Evolutionary conservation across 192 early-diverging fungal genomes (phyloP), one percentile per base, ranked within the genome.

Genomic region (Coemansia interrupta): DNA sequence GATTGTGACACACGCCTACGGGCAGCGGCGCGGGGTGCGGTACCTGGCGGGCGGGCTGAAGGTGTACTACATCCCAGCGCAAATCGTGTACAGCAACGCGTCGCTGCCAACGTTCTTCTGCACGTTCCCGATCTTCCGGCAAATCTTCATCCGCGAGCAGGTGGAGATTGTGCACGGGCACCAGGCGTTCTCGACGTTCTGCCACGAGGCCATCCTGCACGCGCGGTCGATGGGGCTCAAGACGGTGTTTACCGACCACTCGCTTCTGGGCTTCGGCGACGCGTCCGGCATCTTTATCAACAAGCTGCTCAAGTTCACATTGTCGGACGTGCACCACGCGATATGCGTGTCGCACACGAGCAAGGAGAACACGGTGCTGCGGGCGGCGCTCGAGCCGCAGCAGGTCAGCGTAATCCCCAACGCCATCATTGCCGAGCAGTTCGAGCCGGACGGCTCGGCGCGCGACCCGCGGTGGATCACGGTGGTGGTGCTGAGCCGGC

Each of bases 301-400:
- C 85, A 99, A 99, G 79, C 73, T 97, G 54, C 81, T 97, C 12
- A 97, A 99, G 56, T 97, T 96, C 53, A 95, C 95, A 5, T 69
- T 99, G 22, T 92, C 90, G n/a, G 96, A 99, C 58, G 84, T 97
- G 28, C 89, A 95, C 56, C 95, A 97, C 72, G 94, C 95, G 20
- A 95, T 99, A 42, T 99, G 96, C 61, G 96, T 99, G 15, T 96
- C 93, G 18, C 90, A 97, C 73, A 99, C 96, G 58, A 95, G 95
- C 81, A 99, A 97, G 74, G 96, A 97, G 73, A 99, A 99, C 74
- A 99, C 96, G 1, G 96, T 99, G 10, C 73, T 99, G 23, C 81
- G 96, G 17, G 96, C 93, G 2, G 87, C 90, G 6, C 82, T 99
- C 18, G 88, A 92, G 38, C 96, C 96, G 10, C 75, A 82, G 55